These are phyloP conservation scores for Cystoderma amianthinum DNA, from an alignment of 768 basidiomycete genomes.

Conservation along the genomic window DNA sequence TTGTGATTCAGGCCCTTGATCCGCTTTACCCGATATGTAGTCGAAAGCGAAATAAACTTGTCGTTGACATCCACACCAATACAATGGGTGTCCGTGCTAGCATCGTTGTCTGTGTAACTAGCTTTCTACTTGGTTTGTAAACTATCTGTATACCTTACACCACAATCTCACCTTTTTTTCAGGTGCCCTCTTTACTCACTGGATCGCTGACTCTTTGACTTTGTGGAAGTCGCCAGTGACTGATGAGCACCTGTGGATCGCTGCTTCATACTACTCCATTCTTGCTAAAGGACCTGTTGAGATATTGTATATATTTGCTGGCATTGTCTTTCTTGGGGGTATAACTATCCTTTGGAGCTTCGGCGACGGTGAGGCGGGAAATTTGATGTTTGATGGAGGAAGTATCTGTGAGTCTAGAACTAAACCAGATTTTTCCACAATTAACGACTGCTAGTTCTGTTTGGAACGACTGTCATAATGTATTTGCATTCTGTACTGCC, in stretches of 20 bases:
- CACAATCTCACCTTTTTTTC: too few relatives aligned
- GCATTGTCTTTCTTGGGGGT: constrained; percentile 52
- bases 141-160: too few relatives aligned
- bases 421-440: constrained; percentile 2
- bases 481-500: constrained; percentile 76
- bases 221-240: constrained; percentile 85
- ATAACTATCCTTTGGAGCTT: constrained; percentile 73
- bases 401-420: constrained; percentile 69
- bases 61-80: too few relatives aligned
- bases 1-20: too few relatives aligned
- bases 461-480: constrained; percentile 61
- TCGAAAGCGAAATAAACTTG: too few relatives aligned
- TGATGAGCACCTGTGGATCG: constrained; percentile 79
- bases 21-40: too few relatives aligned
- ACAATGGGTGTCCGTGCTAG: constrained; percentile 70
- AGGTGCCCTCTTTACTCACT: constrained; percentile 84
- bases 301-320: constrained; percentile 50
- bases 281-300: constrained; percentile 58
- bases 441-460: constrained; percentile 64
- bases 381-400: constrained; percentile 89
- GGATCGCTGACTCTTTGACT: constrained; percentile 90
- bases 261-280: constrained; percentile 77
- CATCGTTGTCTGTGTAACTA: constrained; percentile 70
- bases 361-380: constrained; percentile 69
- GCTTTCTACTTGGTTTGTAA: constrained; percentile 68